Conservation (phyloP, 2,329 filamentous ascomycete genomes). For the Pseudocercospora musae region DNA sequence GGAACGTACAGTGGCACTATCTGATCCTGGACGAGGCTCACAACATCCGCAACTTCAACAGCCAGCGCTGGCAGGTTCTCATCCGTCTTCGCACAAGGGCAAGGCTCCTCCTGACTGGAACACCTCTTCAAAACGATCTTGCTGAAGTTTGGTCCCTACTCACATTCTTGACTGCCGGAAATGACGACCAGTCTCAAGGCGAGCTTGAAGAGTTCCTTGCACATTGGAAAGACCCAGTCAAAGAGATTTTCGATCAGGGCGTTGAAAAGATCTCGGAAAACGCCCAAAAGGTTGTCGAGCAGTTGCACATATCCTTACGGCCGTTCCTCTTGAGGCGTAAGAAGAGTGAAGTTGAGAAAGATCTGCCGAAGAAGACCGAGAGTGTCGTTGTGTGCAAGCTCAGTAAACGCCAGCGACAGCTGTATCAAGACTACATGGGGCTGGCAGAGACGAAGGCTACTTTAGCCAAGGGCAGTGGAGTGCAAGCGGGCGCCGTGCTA, state of each 20-base stretch:
- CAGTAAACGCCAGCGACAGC: slow-evolving; percentile 88
- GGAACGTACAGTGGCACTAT: slow-evolving; percentile 91
- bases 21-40: slow-evolving; percentile 98
- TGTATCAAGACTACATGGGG: slow-evolving; percentile 95
- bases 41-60: slow-evolving; percentile 99
- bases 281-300: slow-evolving; percentile 83
- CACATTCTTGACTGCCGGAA: slow-evolving; percentile 93
- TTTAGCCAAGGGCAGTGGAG: slow-evolving; percentile 86
- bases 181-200: slow-evolving; percentile 75
- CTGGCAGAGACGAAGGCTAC: slow-evolving; percentile 86
- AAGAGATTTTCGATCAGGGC: slow-evolving; percentile 93
- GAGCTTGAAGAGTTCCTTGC: slow-evolving; percentile 94
- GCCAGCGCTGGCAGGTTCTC: slow-evolving; percentile 92
- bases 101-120: slow-evolving; percentile 84
- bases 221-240: slow-evolving; percentile 92
- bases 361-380: slow-evolving; percentile 97
- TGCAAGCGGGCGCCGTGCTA: slow-evolving; percentile 96
- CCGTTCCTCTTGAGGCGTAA: slow-evolving; percentile 87
- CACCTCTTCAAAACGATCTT: slow-evolving; percentile 92
- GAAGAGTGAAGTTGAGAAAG: slow-evolving; percentile 97
- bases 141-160: slow-evolving; percentile 95
- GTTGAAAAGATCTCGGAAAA: slow-evolving; percentile 93
- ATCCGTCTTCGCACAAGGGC: slow-evolving; percentile 89
- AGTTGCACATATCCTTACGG: slow-evolving; percentile 88
- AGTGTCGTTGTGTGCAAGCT: slow-evolving; percentile 94